Evolutionary conservation across 805 yeast genomes (phyloP).

Genomic region (Ogataea paraovalis): DNA sequence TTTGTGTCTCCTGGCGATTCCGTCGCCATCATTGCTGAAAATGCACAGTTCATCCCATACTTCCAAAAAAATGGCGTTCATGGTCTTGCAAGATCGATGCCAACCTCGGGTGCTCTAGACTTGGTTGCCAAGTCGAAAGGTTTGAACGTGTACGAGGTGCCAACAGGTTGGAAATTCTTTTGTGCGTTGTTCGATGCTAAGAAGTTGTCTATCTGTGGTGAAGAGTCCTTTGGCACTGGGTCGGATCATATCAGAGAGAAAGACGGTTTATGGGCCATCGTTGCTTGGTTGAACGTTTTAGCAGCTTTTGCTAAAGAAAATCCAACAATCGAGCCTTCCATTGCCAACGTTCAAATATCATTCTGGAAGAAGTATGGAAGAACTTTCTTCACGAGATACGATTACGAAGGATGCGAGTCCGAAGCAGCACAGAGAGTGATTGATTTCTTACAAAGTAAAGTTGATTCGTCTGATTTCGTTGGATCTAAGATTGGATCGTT

Average conservation of each 20-base stretch:
- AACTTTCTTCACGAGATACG: constrained; percentile 95
- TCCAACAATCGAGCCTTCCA: constrained; percentile 50
- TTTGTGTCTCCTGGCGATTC: constrained; percentile 98
- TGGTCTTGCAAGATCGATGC: constrained; percentile 97
- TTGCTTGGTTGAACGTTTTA: constrained; percentile 94
- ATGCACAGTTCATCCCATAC: constrained; percentile 87
- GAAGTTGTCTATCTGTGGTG: constrained; percentile 94
- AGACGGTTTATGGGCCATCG: constrained; percentile 96
- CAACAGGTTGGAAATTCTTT: constrained; percentile 99
- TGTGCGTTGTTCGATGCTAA: constrained; percentile 92
- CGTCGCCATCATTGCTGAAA: constrained; percentile 95
- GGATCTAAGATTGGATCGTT: constrained; percentile 53
- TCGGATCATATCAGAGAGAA: constrained; percentile 96
- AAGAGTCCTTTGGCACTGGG: constrained; percentile 97
- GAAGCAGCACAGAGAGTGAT: constrained; percentile 75
- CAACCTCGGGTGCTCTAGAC: constrained; percentile 92
- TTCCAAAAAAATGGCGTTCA: constrained; percentile 79
- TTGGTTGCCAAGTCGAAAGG: constrained; percentile 79
- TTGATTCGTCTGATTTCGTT: constrained; percentile 36
- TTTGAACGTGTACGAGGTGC: constrained; percentile 83
- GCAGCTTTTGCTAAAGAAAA: constrained; percentile 69
- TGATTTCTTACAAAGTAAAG: constrained; percentile 40
- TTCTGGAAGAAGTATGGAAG: constrained; percentile 95
- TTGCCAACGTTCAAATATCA: constrained; percentile 71
- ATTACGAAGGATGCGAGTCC: constrained; percentile 76